Evolutionary conservation across 805 yeast species (phyloP).

Genomic region (Tetrapisispora phaffii): DNA sequence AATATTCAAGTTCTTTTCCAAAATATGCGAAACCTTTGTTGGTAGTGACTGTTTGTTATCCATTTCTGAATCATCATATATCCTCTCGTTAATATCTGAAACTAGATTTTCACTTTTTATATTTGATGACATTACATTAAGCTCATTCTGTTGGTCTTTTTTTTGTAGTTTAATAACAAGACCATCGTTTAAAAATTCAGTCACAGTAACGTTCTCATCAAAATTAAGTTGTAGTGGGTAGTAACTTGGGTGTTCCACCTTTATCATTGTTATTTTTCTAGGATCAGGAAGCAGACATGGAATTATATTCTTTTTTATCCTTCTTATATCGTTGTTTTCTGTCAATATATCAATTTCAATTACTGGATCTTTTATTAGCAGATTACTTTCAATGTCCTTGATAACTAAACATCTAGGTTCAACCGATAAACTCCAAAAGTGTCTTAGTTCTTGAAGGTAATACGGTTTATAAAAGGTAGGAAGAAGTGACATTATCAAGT

Average conservation of each 20-base stretch:
- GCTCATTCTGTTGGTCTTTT: neutral
- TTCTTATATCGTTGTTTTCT: constrained; percentile 31
- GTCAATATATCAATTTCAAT: constrained; percentile 29
- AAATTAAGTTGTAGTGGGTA: constrained; percentile 40
- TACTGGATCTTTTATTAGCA: constrained; percentile 40
- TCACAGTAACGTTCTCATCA: constrained; percentile 20
- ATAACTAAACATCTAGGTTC: constrained; percentile 74
- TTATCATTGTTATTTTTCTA: constrained; percentile 38
- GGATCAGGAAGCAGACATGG: constrained; percentile 67
- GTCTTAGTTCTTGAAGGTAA: constrained; percentile 75
- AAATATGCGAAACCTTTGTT: neutral
- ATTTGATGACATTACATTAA: neutral
- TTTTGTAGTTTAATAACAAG: constrained; percentile 21
- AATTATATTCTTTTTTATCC: constrained; percentile 28
- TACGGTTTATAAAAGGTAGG: constrained; percentile 39
- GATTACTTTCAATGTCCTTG: constrained; percentile 54
- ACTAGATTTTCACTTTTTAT: neutral
- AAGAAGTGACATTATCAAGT: constrained; percentile 60
- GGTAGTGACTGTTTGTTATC: neutral
- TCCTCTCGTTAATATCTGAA: neutral
- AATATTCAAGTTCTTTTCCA: neutral
- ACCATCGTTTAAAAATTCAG: constrained; percentile 23
- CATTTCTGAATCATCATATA: neutral
- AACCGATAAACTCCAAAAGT: constrained; percentile 81
- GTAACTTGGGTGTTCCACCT: constrained; percentile 39